Conservation (phyloP, 345 rosid species). For the Citrus reticulata region DNA sequence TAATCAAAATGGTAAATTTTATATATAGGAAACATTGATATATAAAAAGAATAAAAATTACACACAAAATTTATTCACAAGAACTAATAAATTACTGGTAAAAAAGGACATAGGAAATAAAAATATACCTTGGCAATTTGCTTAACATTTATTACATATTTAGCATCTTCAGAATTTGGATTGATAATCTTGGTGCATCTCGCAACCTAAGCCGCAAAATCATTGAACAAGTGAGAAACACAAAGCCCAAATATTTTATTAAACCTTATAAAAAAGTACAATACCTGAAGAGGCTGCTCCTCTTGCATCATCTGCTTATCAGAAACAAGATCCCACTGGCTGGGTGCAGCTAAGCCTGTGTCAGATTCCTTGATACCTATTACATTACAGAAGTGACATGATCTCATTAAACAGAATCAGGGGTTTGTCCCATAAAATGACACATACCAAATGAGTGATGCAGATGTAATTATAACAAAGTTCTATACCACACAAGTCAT, state of each 20-base stretch:
- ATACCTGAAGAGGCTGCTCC: slow-evolving; percentile 91
- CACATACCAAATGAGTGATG: neutral
- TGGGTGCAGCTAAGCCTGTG: slow-evolving; percentile 94
- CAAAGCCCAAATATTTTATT: neutral
- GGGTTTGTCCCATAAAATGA: too few relatives aligned
- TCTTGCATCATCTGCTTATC: slow-evolving; percentile 99
- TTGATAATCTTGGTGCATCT: slow-evolving; percentile 95
- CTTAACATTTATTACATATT: slow-evolving; percentile 92
- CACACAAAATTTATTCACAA: neutral
- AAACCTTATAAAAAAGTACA: neutral
- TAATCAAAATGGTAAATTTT: neutral
- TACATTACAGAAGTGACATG: neutral
- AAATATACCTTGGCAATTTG: slow-evolving; percentile 88
- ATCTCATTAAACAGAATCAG: neutral
- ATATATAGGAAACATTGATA: neutral
- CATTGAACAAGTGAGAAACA: neutral
- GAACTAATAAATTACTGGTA: too few relatives aligned
- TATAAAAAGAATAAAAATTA: neutral
- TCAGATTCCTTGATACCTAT: slow-evolving; percentile 96
- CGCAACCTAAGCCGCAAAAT: slow-evolving; percentile 46
- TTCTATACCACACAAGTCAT: slow-evolving; percentile 75
- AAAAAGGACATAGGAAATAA: neutral
- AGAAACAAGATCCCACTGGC: slow-evolving; percentile 99
- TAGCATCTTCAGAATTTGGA: slow-evolving; percentile 97
- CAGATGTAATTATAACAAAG: neutral